Base-by-base conservation (phyloP, 23 red algal species). In the Gracilaria gracilis region DNA sequence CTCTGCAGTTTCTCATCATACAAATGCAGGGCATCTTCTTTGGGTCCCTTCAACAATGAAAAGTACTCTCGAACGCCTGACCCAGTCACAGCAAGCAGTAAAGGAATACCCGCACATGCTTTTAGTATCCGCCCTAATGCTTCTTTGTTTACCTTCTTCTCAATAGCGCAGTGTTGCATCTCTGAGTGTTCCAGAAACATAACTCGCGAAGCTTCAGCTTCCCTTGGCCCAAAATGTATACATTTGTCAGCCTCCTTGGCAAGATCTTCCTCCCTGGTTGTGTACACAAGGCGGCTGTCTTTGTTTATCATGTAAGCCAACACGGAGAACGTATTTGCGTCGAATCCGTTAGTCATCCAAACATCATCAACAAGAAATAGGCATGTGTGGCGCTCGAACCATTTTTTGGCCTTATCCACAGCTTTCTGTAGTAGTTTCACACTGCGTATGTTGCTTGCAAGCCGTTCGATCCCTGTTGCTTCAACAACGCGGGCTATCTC, bases 331-430 rank as follows among this genome's bases (percentile, higher is more conserved):
- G 29, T 12, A 24, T 49, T 19, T 1, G 1, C 48, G 4, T 49
- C 48, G 4, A 78, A 16, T 9, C 73, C 73, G 38, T 78, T 78
- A 1, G 1, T 19, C 11, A 23, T 15, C 73, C 73, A 78, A 11
- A 78, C 1, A 39, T 78, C 73, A 47, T 78, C 73, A 11, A 78
- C 38, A 4, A 78, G 38, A 39, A 78, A 78, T 5, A 78, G 73
- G 24, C 73, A 78, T 78, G 5, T 78, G 12, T 25, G 73, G 11
- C 13, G 37, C 29, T 9, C 28, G 48, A 78, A 78, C 73, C 73
- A 78, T 11, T 29, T 13, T n/a, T 16, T 54, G 4, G 48, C 40
- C n/a, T 28, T 38, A 0, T 47, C 13, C 12, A 78, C 40, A 9
- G 19, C 73, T 54, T 49, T 25, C n/a, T 25, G 39, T 13, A 29